These are phyloP conservation scores for Fusarium clavum DNA, from an alignment of 2,329 filamentous ascomycete species.

Conservation along the genomic window DNA sequence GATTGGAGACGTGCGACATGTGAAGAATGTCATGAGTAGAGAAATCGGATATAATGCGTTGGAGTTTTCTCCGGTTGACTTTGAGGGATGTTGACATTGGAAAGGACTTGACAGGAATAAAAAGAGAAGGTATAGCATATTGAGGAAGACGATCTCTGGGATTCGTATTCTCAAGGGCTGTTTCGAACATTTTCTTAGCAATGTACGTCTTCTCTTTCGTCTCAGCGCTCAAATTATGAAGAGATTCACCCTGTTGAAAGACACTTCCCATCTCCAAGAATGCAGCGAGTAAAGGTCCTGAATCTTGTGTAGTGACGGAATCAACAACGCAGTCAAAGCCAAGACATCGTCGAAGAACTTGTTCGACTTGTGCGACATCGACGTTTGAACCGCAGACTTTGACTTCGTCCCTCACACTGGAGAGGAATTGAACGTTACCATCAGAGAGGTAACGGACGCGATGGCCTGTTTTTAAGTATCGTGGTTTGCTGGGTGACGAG, in stretches of 20 bases:
- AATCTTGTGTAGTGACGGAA: slow-evolving; percentile 58
- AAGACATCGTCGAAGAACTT: slow-evolving; percentile 59
- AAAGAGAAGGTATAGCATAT: slow-evolving; percentile 61
- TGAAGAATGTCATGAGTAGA: slow-evolving; percentile 58
- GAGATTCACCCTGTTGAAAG: slow-evolving; percentile 53
- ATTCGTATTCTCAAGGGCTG: slow-evolving; percentile 52
- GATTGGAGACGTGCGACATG: slow-evolving; percentile 54
- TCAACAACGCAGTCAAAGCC: slow-evolving; percentile 64
- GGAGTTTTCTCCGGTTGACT: slow-evolving; percentile 61
- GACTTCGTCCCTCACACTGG: slow-evolving; percentile 56
- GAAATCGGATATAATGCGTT: slow-evolving; percentile 57
- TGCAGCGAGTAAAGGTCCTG: slow-evolving; percentile 57
- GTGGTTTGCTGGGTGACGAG: slow-evolving; percentile 16
- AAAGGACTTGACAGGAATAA: slow-evolving; percentile 61
- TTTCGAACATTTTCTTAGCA: slow-evolving; percentile 58
- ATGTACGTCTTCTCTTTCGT: slow-evolving; percentile 59
- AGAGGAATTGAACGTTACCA: slow-evolving; percentile 62
- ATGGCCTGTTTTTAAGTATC: slow-evolving; percentile 64
- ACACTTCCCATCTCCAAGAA: slow-evolving; percentile 62
- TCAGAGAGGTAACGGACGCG: slow-evolving; percentile 61
- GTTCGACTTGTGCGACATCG: slow-evolving; percentile 59
- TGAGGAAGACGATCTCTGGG: slow-evolving; percentile 47
- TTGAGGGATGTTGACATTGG: slow-evolving; percentile 64
- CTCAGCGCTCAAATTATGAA: slow-evolving; percentile 53
- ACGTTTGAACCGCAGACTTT: slow-evolving; percentile 55